Evolutionary conservation across 169 alveolate species (phyloP).

Genomic region (Plasmodium vinckei): DNA sequence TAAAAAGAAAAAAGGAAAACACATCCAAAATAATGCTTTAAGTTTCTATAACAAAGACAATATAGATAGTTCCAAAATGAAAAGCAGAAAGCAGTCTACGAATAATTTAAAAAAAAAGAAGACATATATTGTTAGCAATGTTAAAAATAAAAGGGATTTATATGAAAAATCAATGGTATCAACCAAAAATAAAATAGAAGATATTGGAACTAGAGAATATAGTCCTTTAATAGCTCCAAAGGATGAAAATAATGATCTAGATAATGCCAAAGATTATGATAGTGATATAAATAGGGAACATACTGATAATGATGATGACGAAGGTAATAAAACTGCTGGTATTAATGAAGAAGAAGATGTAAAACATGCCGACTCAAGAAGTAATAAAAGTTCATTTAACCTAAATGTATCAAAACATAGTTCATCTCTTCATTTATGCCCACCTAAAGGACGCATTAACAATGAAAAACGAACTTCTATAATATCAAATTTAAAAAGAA

Average conservation of each 20-base stretch:
- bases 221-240: too few species aligned
- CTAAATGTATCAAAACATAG: background rate
- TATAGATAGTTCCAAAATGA: conserved; percentile 2
- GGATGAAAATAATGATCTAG: background rate
- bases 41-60: background rate
- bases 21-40: background rate
- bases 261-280: background rate
- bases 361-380: background rate
- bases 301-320: background rate
- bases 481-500: conserved; percentile 60
- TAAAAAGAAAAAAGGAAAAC: conserved; percentile 8
- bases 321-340: background rate
- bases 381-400: too few species aligned
- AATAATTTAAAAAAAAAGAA: conserved; percentile 11
- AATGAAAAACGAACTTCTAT: conserved; percentile 72
- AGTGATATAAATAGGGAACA: background rate
- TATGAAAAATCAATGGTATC: background rate
- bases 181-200: background rate
- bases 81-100: conserved; percentile 7
- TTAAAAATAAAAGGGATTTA: conserved; percentile 7
- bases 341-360: background rate
- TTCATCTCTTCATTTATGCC: background rate
- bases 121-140: background rate
- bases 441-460: conserved; percentile 30
- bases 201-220: background rate